A percentile compares a stretch with the other conserved stretches of the same genome.
Conservation (phyloP, 768 basidiomycete species). For the Leucogyrophana mollusca region DNA sequence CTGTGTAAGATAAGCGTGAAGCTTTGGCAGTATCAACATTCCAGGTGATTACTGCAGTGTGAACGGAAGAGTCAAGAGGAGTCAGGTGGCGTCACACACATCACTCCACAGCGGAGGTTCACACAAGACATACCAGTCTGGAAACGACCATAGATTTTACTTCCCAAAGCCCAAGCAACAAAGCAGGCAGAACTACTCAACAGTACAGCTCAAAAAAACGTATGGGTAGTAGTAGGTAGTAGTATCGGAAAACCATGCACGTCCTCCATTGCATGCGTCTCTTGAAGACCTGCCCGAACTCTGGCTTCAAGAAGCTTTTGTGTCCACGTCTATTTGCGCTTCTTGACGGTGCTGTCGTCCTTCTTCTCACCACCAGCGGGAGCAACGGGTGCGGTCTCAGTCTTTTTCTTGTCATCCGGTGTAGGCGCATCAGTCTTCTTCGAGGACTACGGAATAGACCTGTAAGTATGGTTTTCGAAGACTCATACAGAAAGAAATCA, state of each 20-base stretch:
- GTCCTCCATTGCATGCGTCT: no score
- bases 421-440: constrained; percentile 76
- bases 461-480: not conserved
- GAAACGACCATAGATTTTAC: constrained; percentile 26
- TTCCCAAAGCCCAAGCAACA: constrained; percentile 6
- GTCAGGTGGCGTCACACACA: no score
- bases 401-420: constrained; percentile 64
- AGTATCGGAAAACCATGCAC: no score
- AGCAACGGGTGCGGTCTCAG: constrained; percentile 63
- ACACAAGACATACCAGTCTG: no score
- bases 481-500: not conserved
- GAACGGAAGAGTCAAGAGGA: no score
- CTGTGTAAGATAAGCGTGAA: constrained; percentile 65
- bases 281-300: no score
- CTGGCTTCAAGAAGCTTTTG: not conserved
- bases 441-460: constrained; percentile 49
- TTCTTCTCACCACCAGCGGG: constrained; percentile 74
- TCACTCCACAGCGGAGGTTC: no score
- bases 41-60: not conserved
- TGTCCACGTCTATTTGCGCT: constrained; percentile 54
- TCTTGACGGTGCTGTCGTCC: constrained; percentile 67
- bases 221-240: not conserved
- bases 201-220: constrained; percentile 1
- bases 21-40: constrained; percentile 71
- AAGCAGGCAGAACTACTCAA: constrained; percentile 6